Conservation (phyloP, 2,329 filamentous ascomycete species). For the Cytospora paraplurivora region DNA sequence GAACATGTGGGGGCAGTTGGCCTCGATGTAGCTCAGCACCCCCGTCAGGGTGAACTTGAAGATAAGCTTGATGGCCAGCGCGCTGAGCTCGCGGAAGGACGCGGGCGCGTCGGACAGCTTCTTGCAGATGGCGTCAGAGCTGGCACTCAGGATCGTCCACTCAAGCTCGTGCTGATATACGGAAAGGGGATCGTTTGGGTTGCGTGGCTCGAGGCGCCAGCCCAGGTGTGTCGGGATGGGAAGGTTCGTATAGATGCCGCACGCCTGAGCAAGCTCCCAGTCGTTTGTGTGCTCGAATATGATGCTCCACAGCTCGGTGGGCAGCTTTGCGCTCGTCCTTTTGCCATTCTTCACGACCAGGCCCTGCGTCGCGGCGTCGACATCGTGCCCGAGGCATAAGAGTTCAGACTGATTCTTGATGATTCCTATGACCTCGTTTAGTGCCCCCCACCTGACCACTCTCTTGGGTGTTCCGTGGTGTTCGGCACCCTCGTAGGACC, state of each 20-base stretch:
- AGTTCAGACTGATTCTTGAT: slow-evolving; percentile 78
- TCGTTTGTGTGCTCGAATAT: slow-evolving; percentile 83
- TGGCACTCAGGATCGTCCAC: slow-evolving; percentile 77
- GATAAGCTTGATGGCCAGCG: slow-evolving; percentile 81
- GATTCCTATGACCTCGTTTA: slow-evolving; percentile 72
- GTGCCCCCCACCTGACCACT: slow-evolving; percentile 62
- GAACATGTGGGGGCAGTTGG: slow-evolving; percentile 71
- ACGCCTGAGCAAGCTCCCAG: slow-evolving; percentile 84
- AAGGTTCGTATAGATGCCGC: slow-evolving; percentile 79
- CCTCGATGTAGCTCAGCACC: slow-evolving; percentile 69
- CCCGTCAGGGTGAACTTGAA: slow-evolving; percentile 87
- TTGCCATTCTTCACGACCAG: slow-evolving; percentile 40
- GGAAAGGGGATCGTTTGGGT: slow-evolving; percentile 65
- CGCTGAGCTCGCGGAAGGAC: slow-evolving; percentile 71
- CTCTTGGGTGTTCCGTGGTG: slow-evolving; percentile 43
- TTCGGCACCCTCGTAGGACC: slow-evolving; percentile 65
- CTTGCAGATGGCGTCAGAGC: slow-evolving; percentile 70
- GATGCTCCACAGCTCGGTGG: slow-evolving; percentile 86
- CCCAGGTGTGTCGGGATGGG: slow-evolving; percentile 62
- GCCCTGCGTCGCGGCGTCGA: slow-evolving; percentile 54
- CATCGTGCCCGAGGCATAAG: slow-evolving; percentile 71
- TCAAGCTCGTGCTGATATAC: slow-evolving; percentile 79
- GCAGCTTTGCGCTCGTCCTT: slow-evolving; percentile 55
- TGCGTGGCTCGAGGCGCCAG: slow-evolving; percentile 65
- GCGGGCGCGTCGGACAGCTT: slow-evolving; percentile 72